These are phyloP conservation scores for Pleurotus ostreatus DNA, from an alignment of 768 basidiomycete species.

Conservation along the genomic window DNA sequence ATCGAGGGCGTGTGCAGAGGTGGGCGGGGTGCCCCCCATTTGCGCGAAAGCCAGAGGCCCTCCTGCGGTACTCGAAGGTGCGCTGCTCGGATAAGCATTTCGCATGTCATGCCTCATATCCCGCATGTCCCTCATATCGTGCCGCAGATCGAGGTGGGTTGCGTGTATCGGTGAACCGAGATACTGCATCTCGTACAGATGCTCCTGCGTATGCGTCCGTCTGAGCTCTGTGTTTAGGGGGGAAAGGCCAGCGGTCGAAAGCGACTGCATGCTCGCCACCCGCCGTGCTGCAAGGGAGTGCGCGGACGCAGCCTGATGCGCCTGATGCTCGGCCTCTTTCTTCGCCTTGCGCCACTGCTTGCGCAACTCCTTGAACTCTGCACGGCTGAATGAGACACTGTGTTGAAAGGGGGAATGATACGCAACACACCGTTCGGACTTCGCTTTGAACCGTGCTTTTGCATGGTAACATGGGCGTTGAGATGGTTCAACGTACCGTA, in stretches of 20 bases:
- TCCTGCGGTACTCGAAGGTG: neutral
- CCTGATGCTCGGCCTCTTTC: conserved; percentile 50
- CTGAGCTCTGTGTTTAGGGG: neutral
- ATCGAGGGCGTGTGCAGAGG: neutral
- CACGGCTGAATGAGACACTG: conserved; percentile 11
- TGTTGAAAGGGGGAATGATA: neutral
- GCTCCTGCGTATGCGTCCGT: conserved; percentile 4
- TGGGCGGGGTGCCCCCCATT: neutral
- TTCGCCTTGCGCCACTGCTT: conserved; percentile 95
- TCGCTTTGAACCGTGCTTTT: conserved; percentile 89
- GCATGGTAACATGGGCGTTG: conserved; percentile 98
- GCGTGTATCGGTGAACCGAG: neutral
- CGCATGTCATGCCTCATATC: neutral
- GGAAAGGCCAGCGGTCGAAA: conserved; percentile 9
- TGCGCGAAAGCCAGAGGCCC: neutral
- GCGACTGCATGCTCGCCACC: conserved; percentile 4
- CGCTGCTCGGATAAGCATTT: neutral
- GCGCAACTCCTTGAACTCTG: conserved; percentile 97
- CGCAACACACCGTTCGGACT: conserved; percentile 75
- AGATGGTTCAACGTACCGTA: conserved; percentile 96
- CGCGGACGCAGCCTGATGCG: conserved; percentile 4
- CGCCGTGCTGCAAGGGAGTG: conserved; percentile 6
- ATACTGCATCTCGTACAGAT: neutral
- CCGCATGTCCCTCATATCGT: too few species aligned
- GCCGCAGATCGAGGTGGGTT: neutral